These are phyloP conservation scores for Podospora fimiseda DNA, from an alignment of 495 filamentous ascomycete species.

Conservation along the genomic window DNA sequence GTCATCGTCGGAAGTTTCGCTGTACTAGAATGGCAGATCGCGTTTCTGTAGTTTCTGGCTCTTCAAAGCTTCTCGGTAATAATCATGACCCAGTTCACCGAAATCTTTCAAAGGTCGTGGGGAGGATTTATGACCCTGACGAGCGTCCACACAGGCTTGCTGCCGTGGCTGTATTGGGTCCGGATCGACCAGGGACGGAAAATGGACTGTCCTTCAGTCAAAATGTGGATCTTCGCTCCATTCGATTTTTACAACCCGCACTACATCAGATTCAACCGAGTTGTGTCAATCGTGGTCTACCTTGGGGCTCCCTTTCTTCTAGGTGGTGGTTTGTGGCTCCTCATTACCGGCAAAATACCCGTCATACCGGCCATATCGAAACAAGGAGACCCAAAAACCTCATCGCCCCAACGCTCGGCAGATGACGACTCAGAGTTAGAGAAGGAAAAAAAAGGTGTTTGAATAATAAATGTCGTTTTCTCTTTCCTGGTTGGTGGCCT, in stretches of 20 bases:
- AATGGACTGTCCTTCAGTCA: background rate
- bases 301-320: too few relatives aligned
- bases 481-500: background rate
- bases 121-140: background rate
- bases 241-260: background rate
- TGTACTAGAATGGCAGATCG: slow-evolving; percentile 7
- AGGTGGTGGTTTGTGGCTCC: too few relatives aligned
- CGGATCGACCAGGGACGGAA: background rate
- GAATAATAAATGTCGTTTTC: background rate
- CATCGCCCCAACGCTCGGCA: too few relatives aligned
- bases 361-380: too few relatives aligned
- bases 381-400: too few relatives aligned
- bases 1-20: slow-evolving; percentile 3
- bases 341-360: too few relatives aligned
- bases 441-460: too few relatives aligned
- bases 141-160: background rate
- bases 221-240: too few relatives aligned
- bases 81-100: too few relatives aligned
- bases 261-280: too few relatives aligned
- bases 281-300: too few relatives aligned
- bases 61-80: background rate
- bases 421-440: background rate
- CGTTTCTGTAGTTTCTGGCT: background rate
- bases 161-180: background rate
- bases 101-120: too few relatives aligned